phyloP scores from a whole-genome alignment of 179 eudicot species.

The Silene noctiflora region DNA sequence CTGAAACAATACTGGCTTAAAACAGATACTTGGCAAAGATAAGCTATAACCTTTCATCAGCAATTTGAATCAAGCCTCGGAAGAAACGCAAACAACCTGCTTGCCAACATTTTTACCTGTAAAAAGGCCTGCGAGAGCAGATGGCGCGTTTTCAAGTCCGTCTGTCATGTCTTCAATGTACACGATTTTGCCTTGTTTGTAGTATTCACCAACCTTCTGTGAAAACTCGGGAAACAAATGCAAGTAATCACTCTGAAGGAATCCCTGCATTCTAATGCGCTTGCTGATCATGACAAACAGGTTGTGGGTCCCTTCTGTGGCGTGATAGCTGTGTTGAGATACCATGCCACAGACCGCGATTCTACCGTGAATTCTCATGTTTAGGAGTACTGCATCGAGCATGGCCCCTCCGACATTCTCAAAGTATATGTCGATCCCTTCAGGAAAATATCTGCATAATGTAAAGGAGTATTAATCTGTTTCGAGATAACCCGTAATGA shows the following conservation, averaged over 20 bases:
- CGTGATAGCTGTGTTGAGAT: conserved; percentile 50
- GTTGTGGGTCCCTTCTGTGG: conserved; percentile 52
- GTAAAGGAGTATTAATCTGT: too few species aligned
- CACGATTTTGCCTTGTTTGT: conserved; percentile 71
- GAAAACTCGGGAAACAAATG: conserved; percentile 60
- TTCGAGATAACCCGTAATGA: too few species aligned
- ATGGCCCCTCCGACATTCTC: conserved; percentile 88
- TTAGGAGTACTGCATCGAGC: conserved; percentile 85
- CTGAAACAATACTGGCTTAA: too few species aligned
- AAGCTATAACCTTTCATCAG: too few species aligned
- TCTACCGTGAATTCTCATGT: conserved; percentile 79
- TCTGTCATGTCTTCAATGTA: conserved; percentile 68
- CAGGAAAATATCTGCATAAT: conserved; percentile 57
- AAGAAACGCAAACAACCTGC: conserved; percentile 60
- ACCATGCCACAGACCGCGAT: conserved; percentile 90
- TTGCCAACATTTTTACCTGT: conserved; percentile 79
- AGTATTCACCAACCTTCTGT: conserved; percentile 45
- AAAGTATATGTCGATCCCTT: conserved; percentile 90
- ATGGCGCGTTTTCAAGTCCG: conserved; percentile 67
- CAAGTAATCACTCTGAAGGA: conserved; percentile 75
- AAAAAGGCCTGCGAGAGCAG: conserved; percentile 72
- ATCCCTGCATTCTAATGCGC: conserved; percentile 69
- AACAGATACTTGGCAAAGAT: too few species aligned
- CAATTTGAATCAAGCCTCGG: conserved; percentile 29
- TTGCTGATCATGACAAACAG: conserved; percentile 43